Conservation (phyloP, 2,329 filamentous ascomycete species). For the Tolypocladium tropicale region DNA sequence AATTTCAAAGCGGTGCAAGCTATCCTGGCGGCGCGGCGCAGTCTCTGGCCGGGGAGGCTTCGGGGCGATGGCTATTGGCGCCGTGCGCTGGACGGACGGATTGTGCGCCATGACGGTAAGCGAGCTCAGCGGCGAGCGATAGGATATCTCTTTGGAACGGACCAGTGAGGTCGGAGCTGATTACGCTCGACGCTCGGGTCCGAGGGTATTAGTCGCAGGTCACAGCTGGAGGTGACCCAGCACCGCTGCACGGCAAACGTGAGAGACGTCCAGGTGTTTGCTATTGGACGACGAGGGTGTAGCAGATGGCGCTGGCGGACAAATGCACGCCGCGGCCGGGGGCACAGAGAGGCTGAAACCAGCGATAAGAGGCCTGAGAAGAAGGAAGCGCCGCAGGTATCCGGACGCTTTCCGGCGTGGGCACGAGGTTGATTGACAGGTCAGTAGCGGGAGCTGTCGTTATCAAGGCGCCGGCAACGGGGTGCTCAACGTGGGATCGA, state of each 20-base stretch:
- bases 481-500: background rate
- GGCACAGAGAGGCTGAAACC: background rate
- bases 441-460: background rate
- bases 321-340: background rate
- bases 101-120: slow-evolving; percentile 38
- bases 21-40: slow-evolving; percentile 35
- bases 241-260: background rate
- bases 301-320: background rate
- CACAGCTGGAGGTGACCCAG: background rate
- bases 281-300: background rate
- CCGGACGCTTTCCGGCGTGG: background rate
- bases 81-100: slow-evolving; percentile 46
- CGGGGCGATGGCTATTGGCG: slow-evolving; percentile 56
- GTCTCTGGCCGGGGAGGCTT: slow-evolving; percentile 38
- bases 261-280: background rate
- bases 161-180: background rate
- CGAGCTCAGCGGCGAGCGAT: slow-evolving; percentile 10
- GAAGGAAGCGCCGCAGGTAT: background rate
- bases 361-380: background rate
- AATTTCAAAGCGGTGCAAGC: slow-evolving; percentile 35
- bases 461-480: background rate
- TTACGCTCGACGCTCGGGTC: background rate
- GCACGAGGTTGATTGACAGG: background rate
- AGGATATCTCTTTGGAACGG: slow-evolving; percentile 1
- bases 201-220: background rate